Conservation (phyloP, 2,329 filamentous ascomycete genomes). For the Alternaria sp. region DNA sequence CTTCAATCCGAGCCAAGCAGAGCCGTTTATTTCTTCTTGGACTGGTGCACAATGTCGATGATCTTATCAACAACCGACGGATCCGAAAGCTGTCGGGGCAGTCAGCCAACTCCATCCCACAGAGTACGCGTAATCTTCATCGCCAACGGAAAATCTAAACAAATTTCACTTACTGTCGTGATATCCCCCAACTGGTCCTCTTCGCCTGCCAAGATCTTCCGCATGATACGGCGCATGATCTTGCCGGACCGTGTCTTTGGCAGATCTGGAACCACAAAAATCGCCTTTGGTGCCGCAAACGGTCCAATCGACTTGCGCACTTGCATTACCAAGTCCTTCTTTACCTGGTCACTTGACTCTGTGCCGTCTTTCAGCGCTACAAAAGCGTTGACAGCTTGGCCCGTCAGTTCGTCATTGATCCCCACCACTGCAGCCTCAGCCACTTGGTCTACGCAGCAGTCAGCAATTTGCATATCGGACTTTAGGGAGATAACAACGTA, state of each 20-base stretch:
- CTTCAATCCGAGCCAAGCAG: slow-evolving; percentile 20
- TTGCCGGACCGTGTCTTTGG: slow-evolving; percentile 98
- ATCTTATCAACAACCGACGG: slow-evolving; percentile 90
- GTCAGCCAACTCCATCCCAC: slow-evolving; percentile 39
- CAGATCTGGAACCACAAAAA: slow-evolving; percentile 90
- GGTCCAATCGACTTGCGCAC: slow-evolving; percentile 97
- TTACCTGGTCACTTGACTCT: slow-evolving; percentile 78
- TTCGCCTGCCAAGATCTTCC: slow-evolving; percentile 97
- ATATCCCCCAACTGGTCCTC: slow-evolving; percentile 96
- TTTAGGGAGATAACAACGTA: slow-evolving; percentile 43
- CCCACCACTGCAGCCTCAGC: slow-evolving; percentile 97
- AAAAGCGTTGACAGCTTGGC: slow-evolving; percentile 97
- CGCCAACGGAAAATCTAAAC: slow-evolving; percentile 19
- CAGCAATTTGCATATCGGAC: slow-evolving; percentile 23
- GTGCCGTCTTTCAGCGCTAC: slow-evolving; percentile 89
- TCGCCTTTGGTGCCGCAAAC: slow-evolving; percentile 93
- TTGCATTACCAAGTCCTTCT: slow-evolving; percentile 93
- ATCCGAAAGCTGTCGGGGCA: slow-evolving; percentile 75
- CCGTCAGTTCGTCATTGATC: slow-evolving; percentile 90
- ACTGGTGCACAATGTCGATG: slow-evolving; percentile 78
- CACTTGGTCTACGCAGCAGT: slow-evolving; percentile 66
- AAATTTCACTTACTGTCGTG: slow-evolving; percentile 74
- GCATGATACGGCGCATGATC: slow-evolving; percentile 97
- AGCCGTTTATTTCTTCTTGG: slow-evolving; percentile 55
- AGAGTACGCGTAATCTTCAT: slow-evolving; percentile 41